phyloP scores from a whole-genome alignment of 768 basidiomycete genomes.

The Pleurotus giganteus region DNA sequence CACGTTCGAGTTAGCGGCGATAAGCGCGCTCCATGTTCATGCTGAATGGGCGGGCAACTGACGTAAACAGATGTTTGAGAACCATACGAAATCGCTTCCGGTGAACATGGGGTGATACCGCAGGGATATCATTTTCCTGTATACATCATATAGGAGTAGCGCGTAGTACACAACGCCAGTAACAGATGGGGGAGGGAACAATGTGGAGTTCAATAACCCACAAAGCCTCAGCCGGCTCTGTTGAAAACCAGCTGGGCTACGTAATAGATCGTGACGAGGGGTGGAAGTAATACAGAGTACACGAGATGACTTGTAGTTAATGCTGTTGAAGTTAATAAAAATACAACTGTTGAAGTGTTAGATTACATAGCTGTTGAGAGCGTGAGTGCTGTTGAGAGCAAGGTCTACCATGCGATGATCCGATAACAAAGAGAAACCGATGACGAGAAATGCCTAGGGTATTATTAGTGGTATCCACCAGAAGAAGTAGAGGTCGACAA shows the following conservation, averaged over 20 bases:
- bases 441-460: neutral
- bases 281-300: neutral
- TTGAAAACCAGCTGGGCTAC: neutral
- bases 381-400: slow-evolving; percentile 11
- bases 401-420: slow-evolving; percentile 9
- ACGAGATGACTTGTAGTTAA: neutral
- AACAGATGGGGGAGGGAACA: neutral
- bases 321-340: slow-evolving; percentile 9
- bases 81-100: no score
- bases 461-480: neutral
- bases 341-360: slow-evolving; percentile 11
- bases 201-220: slow-evolving; percentile 6
- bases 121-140: no score
- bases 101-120: no score
- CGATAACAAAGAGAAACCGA: slow-evolving; percentile 1
- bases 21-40: no score
- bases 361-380: slow-evolving; percentile 11
- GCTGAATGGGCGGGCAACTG: no score
- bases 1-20: no score
- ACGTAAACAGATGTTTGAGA: no score
- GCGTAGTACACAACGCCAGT: neutral
- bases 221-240: slow-evolving; percentile 1
- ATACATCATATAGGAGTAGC: neutral
- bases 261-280: neutral
- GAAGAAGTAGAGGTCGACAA: neutral